Percentiles rank a stretch among this genome's conserved stretches.
These are phyloP conservation scores for Aspergillus nidulans DNA, from an alignment of 495 filamentous ascomycete genomes.

Conservation along the genomic window DNA sequence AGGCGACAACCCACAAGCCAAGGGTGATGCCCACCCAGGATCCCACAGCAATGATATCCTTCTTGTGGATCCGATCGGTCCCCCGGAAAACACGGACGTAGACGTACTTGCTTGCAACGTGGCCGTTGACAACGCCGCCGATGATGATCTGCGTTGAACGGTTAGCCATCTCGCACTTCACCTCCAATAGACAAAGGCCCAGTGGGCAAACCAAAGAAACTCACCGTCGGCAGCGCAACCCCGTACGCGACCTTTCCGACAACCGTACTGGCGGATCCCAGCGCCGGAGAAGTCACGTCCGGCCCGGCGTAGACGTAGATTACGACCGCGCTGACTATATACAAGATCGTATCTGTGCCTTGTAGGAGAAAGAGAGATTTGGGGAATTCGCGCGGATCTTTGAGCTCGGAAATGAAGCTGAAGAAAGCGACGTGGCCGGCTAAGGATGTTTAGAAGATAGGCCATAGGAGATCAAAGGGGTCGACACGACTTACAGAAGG, in stretches of 20 bases:
- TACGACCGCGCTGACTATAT: conserved; percentile 41
- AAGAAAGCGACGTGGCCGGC: conserved; percentile 67
- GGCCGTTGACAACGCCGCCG: conserved; percentile 11
- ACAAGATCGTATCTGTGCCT: conserved; percentile 59
- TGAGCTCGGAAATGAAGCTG: conserved; percentile 71
- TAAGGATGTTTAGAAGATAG: conserved; percentile 26
- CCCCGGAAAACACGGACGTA: conserved; percentile 42
- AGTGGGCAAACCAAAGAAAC: too few relatives aligned
- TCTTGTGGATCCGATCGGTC: conserved; percentile 54
- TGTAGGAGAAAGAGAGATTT: conserved; percentile 64
- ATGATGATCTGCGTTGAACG: background rate
- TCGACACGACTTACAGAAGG: conserved; percentile 31
- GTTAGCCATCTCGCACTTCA: too few relatives aligned
- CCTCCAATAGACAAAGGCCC: too few relatives aligned
- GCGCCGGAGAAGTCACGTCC: conserved; percentile 7
- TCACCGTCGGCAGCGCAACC: conserved; percentile 8
- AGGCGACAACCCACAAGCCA: conserved; percentile 58
- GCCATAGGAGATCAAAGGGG: conserved; percentile 20
- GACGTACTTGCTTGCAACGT: conserved; percentile 6
- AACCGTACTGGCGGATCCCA: conserved; percentile 3
- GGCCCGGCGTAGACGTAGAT: conserved; percentile 71
- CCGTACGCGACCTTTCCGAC: conserved; percentile 7
- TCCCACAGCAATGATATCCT: conserved; percentile 37
- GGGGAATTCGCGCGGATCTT: conserved; percentile 58
- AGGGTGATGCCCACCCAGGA: conserved; percentile 56